Evolutionary conservation across 2,329 filamentous ascomycete species (phyloP).

Genomic region (Cercospora zeina): DNA sequence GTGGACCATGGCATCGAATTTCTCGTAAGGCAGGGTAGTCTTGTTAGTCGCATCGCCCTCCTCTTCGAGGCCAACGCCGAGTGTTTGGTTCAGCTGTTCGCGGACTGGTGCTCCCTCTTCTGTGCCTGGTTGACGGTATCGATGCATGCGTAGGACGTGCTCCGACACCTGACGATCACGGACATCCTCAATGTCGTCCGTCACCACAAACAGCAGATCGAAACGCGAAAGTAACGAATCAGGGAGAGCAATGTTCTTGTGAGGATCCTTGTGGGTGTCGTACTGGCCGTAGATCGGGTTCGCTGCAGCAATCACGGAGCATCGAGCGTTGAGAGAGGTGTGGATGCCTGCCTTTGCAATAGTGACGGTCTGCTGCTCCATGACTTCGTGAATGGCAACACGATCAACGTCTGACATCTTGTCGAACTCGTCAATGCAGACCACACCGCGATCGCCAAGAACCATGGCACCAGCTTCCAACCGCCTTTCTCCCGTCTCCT

Average conservation of each 20-base stretch:
- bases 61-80: slow-evolving; percentile 82
- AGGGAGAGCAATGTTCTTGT: slow-evolving; percentile 96
- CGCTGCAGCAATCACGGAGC: slow-evolving; percentile 92
- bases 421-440: slow-evolving; percentile 99
- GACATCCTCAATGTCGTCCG: slow-evolving; percentile 94
- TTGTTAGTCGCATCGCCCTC: slow-evolving; percentile 68
- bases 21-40: slow-evolving; percentile 89
- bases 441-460: slow-evolving; percentile 90
- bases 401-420: slow-evolving; percentile 99
- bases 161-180: slow-evolving; percentile 90
- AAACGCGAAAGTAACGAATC: slow-evolving; percentile 98
- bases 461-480: slow-evolving; percentile 99
- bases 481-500: slow-evolving; percentile 92
- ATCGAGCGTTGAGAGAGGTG: slow-evolving; percentile 93
- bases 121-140: slow-evolving; percentile 86
- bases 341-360: slow-evolving; percentile 99
- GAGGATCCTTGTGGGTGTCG: slow-evolving; percentile 96
- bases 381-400: slow-evolving; percentile 99
- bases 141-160: slow-evolving; percentile 95
- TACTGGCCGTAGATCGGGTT: slow-evolving; percentile 99
- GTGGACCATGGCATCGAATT: slow-evolving; percentile 94
- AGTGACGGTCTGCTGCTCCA: slow-evolving; percentile 99
- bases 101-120: slow-evolving; percentile 94
- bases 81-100: slow-evolving; percentile 77
- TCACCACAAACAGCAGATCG: slow-evolving; percentile 95